Percentiles rank a stretch among this genome's conserved stretches.
Conservation (phyloP, 2,329 filamentous ascomycete species). For the Colletotrichum destructivum region DNA sequence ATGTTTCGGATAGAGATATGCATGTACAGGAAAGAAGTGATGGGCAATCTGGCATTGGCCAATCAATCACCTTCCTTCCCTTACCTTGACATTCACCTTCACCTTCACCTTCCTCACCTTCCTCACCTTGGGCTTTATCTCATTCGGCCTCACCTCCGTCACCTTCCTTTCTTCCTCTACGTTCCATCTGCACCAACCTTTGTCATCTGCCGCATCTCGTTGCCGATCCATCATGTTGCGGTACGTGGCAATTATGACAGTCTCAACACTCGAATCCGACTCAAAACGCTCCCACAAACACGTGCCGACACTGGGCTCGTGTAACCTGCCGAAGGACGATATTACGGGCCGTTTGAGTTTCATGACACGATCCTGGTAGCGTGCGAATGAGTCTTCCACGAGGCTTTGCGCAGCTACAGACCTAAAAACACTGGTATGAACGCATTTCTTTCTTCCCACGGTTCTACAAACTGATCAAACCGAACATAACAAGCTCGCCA, state of each 20-base stretch:
- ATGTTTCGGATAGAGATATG: conserved; percentile 9
- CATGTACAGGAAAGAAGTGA: neutral
- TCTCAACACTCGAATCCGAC: neutral
- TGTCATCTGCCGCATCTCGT: too few species aligned
- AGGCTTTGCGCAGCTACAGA: neutral
- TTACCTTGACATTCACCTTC: neutral
- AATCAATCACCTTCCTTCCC: neutral
- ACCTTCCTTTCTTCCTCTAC: too few species aligned
- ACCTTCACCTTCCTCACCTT: neutral
- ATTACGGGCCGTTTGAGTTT: neutral
- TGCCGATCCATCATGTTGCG: neutral
- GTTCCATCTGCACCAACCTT: too few species aligned
- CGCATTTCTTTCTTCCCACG: too few species aligned
- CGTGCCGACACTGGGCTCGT: neutral
- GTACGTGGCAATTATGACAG: too few species aligned
- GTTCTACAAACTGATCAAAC: too few species aligned
- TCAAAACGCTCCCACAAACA: neutral
- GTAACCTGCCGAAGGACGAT: neutral
- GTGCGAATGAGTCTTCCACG: neutral
- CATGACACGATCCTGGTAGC: neutral
- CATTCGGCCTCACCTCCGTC: neutral
- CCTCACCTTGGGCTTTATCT: neutral
- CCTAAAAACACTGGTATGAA: too few species aligned
- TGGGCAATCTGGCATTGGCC: neutral
- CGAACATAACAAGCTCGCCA: neutral